phyloP scores from a whole-genome alignment of 306 rosid species.

The Myrica gale region DNA sequence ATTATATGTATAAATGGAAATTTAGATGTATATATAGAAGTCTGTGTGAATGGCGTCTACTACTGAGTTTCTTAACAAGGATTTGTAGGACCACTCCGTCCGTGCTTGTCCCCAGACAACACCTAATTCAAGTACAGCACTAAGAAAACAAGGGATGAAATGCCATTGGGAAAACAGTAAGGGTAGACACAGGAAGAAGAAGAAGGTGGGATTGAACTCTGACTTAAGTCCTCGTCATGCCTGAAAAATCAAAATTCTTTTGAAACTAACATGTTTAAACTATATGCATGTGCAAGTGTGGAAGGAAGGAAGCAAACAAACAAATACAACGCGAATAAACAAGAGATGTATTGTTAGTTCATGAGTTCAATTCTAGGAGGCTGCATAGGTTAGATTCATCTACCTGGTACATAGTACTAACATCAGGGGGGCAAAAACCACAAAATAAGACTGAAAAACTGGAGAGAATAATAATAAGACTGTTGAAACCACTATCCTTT shows the following conservation, averaged over 20 bases:
- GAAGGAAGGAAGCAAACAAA: too few species aligned
- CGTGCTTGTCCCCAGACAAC: neutral
- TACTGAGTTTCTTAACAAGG: neutral
- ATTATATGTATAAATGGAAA: neutral
- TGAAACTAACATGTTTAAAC: neutral
- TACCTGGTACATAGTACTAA: neutral
- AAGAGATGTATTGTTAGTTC: too few species aligned
- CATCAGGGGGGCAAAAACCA: neutral
- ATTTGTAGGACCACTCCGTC: neutral
- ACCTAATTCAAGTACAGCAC: conserved; percentile 1
- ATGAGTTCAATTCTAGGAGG: too few species aligned
- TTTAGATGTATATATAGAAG: too few species aligned
- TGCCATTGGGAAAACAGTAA: neutral
- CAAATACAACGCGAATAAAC: neutral
- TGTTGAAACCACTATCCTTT: neutral
- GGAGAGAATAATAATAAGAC: neutral
- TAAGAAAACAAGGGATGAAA: neutral
- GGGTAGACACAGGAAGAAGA: neutral
- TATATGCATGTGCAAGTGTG: too few species aligned
- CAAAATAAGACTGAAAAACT: neutral
- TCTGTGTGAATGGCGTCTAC: too few species aligned
- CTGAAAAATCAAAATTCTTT: neutral
- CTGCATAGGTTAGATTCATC: too few species aligned
- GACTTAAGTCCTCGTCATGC: neutral
- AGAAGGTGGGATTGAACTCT: neutral